phyloP scores from a whole-genome alignment of 345 rosid species.

The Citrus hindsii region DNA sequence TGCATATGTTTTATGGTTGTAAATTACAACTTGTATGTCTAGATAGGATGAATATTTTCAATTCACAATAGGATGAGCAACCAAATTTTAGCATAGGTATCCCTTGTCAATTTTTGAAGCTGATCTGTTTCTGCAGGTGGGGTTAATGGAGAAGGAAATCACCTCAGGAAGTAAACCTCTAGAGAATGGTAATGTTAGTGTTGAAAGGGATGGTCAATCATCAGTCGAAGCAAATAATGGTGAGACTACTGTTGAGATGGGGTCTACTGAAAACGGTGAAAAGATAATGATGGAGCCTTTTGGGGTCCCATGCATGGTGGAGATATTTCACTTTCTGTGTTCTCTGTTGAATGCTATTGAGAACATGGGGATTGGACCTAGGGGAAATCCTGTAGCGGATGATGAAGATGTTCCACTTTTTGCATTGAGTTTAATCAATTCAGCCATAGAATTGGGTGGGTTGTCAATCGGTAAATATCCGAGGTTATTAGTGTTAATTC shows the following conservation, averaged over 20 bases:
- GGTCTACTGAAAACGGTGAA: slow-evolving; percentile 40
- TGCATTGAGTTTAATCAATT: slow-evolving; percentile 70
- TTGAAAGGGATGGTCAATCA: slow-evolving; percentile 31
- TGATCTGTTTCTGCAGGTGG: slow-evolving; percentile 36
- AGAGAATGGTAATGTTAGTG: slow-evolving; percentile 41
- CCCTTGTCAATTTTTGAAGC: slow-evolving; percentile 12
- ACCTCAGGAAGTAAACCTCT: slow-evolving; percentile 30
- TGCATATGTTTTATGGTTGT: background rate
- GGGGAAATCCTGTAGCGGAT: slow-evolving; percentile 60
- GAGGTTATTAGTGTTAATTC: slow-evolving; percentile 50
- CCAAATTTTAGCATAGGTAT: background rate
- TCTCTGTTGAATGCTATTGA: slow-evolving; percentile 61
- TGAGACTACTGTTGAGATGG: slow-evolving; percentile 26
- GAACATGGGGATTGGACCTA: slow-evolving; percentile 42
- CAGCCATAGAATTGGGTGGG: slow-evolving; percentile 65
- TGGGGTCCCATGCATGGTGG: slow-evolving; percentile 79
- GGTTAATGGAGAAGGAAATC: slow-evolving; percentile 33
- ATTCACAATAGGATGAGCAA: background rate
- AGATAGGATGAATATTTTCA: background rate
- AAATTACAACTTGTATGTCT: background rate
- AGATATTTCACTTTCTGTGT: slow-evolving; percentile 65
- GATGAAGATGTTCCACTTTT: slow-evolving; percentile 84
- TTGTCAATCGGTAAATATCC: slow-evolving; percentile 51
- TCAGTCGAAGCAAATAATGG: slow-evolving; percentile 25
- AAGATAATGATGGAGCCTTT: slow-evolving; percentile 50